Evolutionary conservation across 129 eudicot genomes (phyloP).

Genomic region (Tagetes erecta): DNA sequence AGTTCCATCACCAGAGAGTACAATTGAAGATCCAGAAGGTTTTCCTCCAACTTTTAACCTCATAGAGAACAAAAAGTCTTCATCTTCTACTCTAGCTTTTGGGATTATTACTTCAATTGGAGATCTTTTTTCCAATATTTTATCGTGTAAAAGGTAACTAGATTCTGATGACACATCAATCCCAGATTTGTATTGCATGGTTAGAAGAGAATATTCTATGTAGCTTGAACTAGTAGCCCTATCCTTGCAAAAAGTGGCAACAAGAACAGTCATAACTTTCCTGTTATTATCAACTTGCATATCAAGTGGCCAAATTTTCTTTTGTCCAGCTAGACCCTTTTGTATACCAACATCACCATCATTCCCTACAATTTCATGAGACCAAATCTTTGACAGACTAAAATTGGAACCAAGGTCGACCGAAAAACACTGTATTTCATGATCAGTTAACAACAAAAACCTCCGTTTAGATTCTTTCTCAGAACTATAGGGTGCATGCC

Average conservation of each 20-base stretch:
- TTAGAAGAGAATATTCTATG: constrained; percentile 86
- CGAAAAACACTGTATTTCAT: constrained; percentile 77
- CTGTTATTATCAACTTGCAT: constrained; percentile 67
- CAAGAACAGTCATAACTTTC: constrained; percentile 71
- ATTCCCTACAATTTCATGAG: constrained; percentile 83
- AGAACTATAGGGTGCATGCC: constrained; percentile 53
- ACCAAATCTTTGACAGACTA: constrained; percentile 63
- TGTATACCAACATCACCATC: constrained; percentile 91
- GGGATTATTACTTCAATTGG: constrained; percentile 90
- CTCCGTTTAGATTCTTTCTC: constrained; percentile 46
- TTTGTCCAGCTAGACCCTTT: constrained; percentile 94
- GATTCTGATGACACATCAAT: constrained; percentile 41
- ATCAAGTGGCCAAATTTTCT: constrained; percentile 93
- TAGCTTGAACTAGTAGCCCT: constrained; percentile 91
- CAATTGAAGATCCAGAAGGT: constrained; percentile 88
- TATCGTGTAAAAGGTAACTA: constrained; percentile 37
- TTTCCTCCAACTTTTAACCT: constrained; percentile 85
- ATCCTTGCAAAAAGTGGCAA: constrained; percentile 89
- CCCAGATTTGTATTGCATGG: constrained; percentile 92
- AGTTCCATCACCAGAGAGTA: constrained; percentile 98
- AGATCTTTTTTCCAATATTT: constrained; percentile 74
- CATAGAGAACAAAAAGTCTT: constrained; percentile 88
- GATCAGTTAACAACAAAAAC: constrained; percentile 77
- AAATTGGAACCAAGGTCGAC: constrained; percentile 42
- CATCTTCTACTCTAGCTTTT: constrained; percentile 93